Conservation (phyloP, 2,329 filamentous ascomycete species). For the Phaeosphaeriaceae sp. region DNA sequence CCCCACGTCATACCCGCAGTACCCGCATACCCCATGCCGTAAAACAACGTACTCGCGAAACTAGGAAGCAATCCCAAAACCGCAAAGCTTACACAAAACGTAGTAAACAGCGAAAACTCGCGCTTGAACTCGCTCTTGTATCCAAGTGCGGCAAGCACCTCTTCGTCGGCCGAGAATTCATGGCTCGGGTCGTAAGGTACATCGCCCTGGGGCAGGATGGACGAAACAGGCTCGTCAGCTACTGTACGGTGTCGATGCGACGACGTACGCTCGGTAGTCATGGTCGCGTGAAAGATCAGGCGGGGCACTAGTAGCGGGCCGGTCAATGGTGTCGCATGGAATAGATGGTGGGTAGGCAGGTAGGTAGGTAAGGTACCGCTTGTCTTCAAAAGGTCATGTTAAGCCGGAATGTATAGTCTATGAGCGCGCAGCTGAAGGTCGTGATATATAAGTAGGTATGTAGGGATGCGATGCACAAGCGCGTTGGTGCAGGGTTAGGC, state of each 20-base stretch:
- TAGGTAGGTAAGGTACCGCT: no score
- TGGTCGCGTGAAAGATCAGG: constrained; percentile 2
- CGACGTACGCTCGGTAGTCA: constrained; percentile 8
- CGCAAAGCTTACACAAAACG: constrained; percentile 76
- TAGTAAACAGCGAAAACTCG: constrained; percentile 76
- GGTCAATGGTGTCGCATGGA: neutral
- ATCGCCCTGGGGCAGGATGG: constrained; percentile 57
- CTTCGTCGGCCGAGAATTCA: constrained; percentile 62
- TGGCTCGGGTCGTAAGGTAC: constrained; percentile 54
- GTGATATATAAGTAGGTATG: no score
- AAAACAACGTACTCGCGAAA: constrained; percentile 74
- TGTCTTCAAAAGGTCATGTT: no score
- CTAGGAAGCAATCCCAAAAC: constrained; percentile 74
- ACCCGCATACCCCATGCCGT: constrained; percentile 65
- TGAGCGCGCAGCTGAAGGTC: no score
- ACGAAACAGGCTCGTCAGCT: constrained; percentile 60
- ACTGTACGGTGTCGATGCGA: constrained; percentile 36
- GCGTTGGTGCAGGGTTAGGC: no score
- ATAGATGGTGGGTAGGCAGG: no score
- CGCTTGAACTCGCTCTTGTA: constrained; percentile 70
- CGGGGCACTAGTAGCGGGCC: neutral
- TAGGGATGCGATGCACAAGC: no score
- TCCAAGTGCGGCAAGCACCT: constrained; percentile 66
- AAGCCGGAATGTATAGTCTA: no score
- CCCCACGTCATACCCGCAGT: constrained; percentile 70